A percentile compares a stretch with the other conserved stretches of the same genome.
These are phyloP conservation scores for Stropharia rugosoannulata DNA, from an alignment of 768 basidiomycete genomes.

Conservation along the genomic window DNA sequence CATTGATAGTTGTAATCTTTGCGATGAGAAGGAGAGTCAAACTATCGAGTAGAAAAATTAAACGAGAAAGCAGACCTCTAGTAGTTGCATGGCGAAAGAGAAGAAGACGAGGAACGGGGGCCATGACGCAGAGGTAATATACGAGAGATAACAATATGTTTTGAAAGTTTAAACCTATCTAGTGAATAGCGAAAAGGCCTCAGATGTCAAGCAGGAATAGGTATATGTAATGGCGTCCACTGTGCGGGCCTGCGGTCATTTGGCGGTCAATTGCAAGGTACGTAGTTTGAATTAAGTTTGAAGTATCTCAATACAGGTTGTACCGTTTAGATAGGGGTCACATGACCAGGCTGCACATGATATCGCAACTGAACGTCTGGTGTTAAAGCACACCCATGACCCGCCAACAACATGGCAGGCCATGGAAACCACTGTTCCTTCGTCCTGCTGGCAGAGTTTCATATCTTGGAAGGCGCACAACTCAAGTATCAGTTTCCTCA, in stretches of 20 bases:
- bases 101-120: not conserved
- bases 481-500: slow-evolving; percentile 96
- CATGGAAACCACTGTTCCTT: slow-evolving; percentile 84
- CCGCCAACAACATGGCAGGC: slow-evolving; percentile 38
- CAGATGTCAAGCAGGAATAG: not conserved
- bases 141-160: not conserved
- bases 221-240: no score
- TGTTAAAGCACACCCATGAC: not conserved
- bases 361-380: not conserved
- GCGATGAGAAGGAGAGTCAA: slow-evolving; percentile 22
- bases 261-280: no score
- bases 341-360: not conserved
- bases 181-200: not conserved
- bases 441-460: slow-evolving; percentile 97
- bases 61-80: slow-evolving; percentile 30
- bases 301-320: no score
- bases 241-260: no score
- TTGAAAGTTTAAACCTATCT: not conserved
- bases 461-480: slow-evolving; percentile 92
- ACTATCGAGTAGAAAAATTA: not conserved
- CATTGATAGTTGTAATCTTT: slow-evolving; percentile 50
- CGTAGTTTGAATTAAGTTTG: no score
- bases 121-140: not conserved
- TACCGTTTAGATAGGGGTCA: not conserved
- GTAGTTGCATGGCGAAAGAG: slow-evolving; percentile 17